Evolutionary conservation across 768 basidiomycete species (phyloP).

Genomic region (Nevesoporus exiguus): DNA sequence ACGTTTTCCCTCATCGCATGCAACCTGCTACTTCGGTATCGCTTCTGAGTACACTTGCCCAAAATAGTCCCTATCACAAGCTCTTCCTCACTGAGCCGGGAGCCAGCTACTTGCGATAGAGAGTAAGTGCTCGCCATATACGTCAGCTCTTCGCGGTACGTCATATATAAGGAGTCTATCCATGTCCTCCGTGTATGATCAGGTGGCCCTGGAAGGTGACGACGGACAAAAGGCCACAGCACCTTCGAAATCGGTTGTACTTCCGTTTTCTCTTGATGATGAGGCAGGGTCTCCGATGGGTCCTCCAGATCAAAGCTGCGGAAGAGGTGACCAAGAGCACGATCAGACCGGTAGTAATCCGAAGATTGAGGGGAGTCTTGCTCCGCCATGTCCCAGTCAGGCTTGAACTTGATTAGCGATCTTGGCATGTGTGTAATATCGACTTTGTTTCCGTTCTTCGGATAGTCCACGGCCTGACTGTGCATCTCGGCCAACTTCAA

Average conservation of each 20-base stretch:
- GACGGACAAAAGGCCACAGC: neutral
- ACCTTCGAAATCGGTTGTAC: neutral
- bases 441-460: conserved; percentile 71
- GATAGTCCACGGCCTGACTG: conserved; percentile 72
- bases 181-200: neutral
- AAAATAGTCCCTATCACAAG: neutral
- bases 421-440: conserved; percentile 51
- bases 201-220: neutral
- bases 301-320: neutral
- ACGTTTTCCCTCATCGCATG: conserved; percentile 62
- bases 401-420: conserved; percentile 61
- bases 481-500: conserved; percentile 54
- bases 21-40: conserved; percentile 56
- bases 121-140: neutral
- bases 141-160: conserved; percentile 1
- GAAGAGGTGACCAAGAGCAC: conserved; percentile 1
- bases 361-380: neutral
- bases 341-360: conserved; percentile 1
- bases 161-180: neutral
- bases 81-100: neutral
- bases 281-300: neutral
- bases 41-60: conserved; percentile 1
- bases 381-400: conserved; percentile 44
- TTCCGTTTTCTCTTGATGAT: neutral
- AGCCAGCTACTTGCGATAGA: neutral